Base-by-base conservation (phyloP, 495 filamentous ascomycete genomes). In the Aspergillus ostianus region DNA sequence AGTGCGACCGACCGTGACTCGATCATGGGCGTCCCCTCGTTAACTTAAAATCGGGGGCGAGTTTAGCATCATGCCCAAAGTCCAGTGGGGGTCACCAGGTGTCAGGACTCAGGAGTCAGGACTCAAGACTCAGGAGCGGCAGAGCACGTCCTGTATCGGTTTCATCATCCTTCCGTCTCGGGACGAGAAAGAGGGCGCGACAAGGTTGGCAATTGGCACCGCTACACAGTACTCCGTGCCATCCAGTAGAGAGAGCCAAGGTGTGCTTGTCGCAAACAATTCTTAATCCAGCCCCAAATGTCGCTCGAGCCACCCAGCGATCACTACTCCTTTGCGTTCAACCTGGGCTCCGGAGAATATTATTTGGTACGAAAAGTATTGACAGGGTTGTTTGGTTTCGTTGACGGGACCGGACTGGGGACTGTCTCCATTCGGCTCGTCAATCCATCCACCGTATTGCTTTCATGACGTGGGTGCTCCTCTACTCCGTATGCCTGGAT, bases 31-130 rank as follows among this genome's bases (percentile, higher is more conserved):
- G 53, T 51, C 50, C 50, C 27, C 23, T 26, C 21, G 47, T n/a
- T 13, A 32, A 49, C 21, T 27, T 23, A 46, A 21, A 21, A 46
- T 19, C 32, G 51, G 23, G 55, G 51, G 44, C 57, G 44, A 55
- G 23, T 60, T 32, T 62, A 23, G 29, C 53, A 51, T 44, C 23
- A 64, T 62, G 56, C 64, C 58, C 54, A 62, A 55, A 32, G 20
- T 60, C 51, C 51, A n/a, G 57, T 63, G 55, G 58, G 58, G 61
- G 61, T 61, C 59, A 62, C 36, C 64, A 60, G 57, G 57, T 64
- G 53, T 61, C 53, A 60, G 44, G 53, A 32, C 47, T 53, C 49
- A 47, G 49, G 57, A 58, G 17, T 12, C 18, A n/a, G n/a, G 49
- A n/a, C 47, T 53, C 49, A 47, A 45, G 57, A 15, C 49, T 15